Conservation (phyloP, 192 early-diverging fungal genomes). For the Phycomyces blakesleeanus region DNA sequence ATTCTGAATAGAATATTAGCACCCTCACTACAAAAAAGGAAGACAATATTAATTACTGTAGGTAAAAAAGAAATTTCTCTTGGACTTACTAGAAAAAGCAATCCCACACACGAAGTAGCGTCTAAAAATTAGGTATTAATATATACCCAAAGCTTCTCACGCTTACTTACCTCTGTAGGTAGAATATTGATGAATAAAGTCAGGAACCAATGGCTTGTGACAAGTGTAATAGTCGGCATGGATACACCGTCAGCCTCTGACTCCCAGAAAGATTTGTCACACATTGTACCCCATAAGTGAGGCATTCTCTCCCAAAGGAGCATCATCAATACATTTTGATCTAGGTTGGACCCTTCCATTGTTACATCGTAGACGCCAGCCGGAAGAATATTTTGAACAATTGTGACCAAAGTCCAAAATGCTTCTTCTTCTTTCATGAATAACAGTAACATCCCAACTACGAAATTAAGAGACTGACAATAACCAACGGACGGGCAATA, state of each 20-base stretch:
- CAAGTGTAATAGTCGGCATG: conserved; percentile 69
- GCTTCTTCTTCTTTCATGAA: conserved; percentile 31
- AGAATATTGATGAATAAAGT: conserved; percentile 76
- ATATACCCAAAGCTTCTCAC: conserved; percentile 11
- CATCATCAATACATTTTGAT: conserved; percentile 66
- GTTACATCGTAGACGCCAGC: conserved; percentile 70
- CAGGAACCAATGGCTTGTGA: conserved; percentile 82
- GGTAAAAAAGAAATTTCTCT: background rate
- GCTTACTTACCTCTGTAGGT: conserved; percentile 60
- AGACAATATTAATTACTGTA: background rate
- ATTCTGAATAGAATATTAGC: conserved; percentile 75
- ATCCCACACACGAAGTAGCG: conserved; percentile 68
- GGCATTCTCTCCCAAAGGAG: conserved; percentile 52
- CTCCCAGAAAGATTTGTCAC: conserved; percentile 42
- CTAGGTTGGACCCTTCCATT: conserved; percentile 68
- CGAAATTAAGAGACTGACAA: conserved; percentile 73
- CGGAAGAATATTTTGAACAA: conserved; percentile 71
- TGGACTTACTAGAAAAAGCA: conserved; percentile 52
- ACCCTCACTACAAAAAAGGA: conserved; percentile 38
- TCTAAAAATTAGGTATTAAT: conserved; percentile 14
- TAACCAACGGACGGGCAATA: conserved; percentile 76
- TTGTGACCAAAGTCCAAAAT: conserved; percentile 77
- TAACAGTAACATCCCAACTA: conserved; percentile 1
- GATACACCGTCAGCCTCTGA: conserved; percentile 43
- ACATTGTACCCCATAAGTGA: conserved; percentile 44